Base-by-base conservation (phyloP, 192 early-diverging fungal species). In the Thoreauomyces humboldtii region DNA sequence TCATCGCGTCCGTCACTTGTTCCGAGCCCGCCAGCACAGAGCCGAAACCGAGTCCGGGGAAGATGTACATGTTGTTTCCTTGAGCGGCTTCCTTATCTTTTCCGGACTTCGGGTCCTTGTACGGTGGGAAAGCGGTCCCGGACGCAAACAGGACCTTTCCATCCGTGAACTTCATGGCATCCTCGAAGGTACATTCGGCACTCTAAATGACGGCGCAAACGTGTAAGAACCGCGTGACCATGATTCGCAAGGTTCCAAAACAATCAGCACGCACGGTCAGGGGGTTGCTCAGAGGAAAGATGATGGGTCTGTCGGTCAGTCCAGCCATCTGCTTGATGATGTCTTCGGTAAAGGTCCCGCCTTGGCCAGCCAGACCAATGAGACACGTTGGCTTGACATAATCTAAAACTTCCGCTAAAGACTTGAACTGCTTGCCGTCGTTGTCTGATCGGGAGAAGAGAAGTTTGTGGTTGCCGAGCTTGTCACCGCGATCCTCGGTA, bases 21-120 rank as follows among this genome's bases (percentile, higher is more conserved):
- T 52, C 67, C 22, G 92, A 77, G 63, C 85, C 82, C 41, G 90
- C 85, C 28, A 96, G 73, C 61, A 87, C 83, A 44, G 89, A 78
- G 46, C 95, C 95, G 29, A 95, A 79, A 34, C 95, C 95, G 33
- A 98, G 85, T 50, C 92, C 92, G 44, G 95, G 95, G 86, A 96
- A 98, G 59, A 96, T 91, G 73, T 94, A 98, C 88, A 90, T 92
- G 81, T 95, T 95, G 82, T 95, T 93, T 63, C 90, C 93, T 77
- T 95, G 91, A 17, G 88, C 91, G 22, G 73, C 77, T 50, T 67
- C 70, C 7, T 74, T 63, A 19, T 77, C 42, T 50, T 83, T 59
- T 7, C 81, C 77, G 25, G 83, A 82, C 31, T 79, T 73, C 12
- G 89, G 87, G 36, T 89, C 74, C 6, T 77, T 85, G 68, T 88